Evolutionary conservation across 1,139 yeast species (phyloP).

Genomic region (Suhomyces bokatorum): DNA sequence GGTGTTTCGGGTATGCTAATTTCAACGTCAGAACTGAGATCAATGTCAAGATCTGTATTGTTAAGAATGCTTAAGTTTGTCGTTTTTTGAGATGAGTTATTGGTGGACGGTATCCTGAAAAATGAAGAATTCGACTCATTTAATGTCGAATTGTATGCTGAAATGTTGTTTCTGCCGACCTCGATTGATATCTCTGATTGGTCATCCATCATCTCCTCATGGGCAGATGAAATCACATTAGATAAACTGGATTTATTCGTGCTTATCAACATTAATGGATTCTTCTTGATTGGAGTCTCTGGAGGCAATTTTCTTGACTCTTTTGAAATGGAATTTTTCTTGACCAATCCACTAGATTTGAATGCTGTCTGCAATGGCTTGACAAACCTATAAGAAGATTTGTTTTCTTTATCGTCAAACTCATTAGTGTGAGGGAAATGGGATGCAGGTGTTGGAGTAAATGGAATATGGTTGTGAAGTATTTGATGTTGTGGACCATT

Average conservation of each 20-base stretch:
- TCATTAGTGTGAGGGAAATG: slow-evolving; percentile 16
- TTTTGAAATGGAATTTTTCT: slow-evolving; percentile 57
- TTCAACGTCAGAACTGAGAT: slow-evolving; percentile 22
- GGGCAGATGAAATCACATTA: slow-evolving; percentile 23
- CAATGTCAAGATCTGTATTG: slow-evolving; percentile 27
- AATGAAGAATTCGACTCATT: slow-evolving; percentile 39
- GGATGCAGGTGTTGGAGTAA: slow-evolving; percentile 7
- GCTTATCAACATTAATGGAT: slow-evolving; percentile 44
- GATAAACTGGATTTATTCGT: slow-evolving; percentile 25
- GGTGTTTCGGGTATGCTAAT: slow-evolving; percentile 44
- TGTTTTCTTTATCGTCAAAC: slow-evolving; percentile 37
- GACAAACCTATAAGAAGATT: slow-evolving; percentile 62
- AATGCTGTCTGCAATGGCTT: slow-evolving; percentile 87
- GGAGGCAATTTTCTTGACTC: slow-evolving; percentile 52
- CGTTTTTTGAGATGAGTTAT: slow-evolving; percentile 18
- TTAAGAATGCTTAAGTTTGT: slow-evolving; percentile 12
- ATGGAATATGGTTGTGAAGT: slow-evolving; percentile 3
- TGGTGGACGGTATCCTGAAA: slow-evolving; percentile 31
- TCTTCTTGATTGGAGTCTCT: slow-evolving; percentile 79
- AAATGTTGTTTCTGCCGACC: slow-evolving; percentile 38
- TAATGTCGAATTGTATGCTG: slow-evolving; percentile 21
- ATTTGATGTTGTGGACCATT: slow-evolving; percentile 4
- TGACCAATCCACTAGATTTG: slow-evolving; percentile 69
- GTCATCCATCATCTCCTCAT: slow-evolving; percentile 25
- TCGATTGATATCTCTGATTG: slow-evolving; percentile 39